Percentiles rank a stretch among this genome's conserved stretches.
These are phyloP conservation scores for Curvularia spicifera DNA, from an alignment of 2,329 filamentous ascomycete genomes.

Conservation along the genomic window DNA sequence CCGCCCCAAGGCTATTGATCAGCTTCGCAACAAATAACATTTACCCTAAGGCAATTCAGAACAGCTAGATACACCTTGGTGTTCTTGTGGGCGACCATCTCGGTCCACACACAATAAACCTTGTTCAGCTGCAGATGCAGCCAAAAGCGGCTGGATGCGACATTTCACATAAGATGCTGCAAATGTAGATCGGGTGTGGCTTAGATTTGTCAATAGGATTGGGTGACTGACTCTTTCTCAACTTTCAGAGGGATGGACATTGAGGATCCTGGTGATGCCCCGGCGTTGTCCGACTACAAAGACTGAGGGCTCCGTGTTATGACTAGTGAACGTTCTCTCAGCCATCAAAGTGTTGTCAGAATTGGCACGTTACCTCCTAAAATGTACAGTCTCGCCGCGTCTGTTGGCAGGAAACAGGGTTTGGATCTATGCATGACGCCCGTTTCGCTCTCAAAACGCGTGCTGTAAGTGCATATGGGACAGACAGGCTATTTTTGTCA, in stretches of 20 bases:
- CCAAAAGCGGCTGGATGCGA: background rate
- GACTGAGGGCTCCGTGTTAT: no score
- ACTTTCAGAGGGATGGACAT: background rate
- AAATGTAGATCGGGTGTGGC: background rate
- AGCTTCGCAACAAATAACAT: constrained; percentile 6
- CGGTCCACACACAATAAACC: constrained; percentile 1
- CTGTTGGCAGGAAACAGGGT: background rate
- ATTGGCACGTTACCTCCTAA: background rate
- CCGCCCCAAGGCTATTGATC: constrained; percentile 18
- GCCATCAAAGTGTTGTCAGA: background rate
- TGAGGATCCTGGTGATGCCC: background rate
- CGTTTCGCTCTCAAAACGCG: background rate
- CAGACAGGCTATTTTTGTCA: background rate
- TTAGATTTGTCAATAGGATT: no score
- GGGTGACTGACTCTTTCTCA: background rate
- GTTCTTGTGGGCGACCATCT: background rate
- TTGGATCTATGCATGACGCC: background rate
- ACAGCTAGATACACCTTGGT: constrained; percentile 4
- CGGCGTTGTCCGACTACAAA: no score
- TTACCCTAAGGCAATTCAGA: constrained; percentile 2
- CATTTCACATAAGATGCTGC: background rate
- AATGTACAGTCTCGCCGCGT: background rate
- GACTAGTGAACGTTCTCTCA: background rate
- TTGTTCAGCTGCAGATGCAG: background rate
- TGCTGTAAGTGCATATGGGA: background rate